Evolutionary conservation across 352 stramenopile genomes (phyloP), one percentile per base, ranked within the genome.

Genomic region (Thraustochytrium sp.): DNA sequence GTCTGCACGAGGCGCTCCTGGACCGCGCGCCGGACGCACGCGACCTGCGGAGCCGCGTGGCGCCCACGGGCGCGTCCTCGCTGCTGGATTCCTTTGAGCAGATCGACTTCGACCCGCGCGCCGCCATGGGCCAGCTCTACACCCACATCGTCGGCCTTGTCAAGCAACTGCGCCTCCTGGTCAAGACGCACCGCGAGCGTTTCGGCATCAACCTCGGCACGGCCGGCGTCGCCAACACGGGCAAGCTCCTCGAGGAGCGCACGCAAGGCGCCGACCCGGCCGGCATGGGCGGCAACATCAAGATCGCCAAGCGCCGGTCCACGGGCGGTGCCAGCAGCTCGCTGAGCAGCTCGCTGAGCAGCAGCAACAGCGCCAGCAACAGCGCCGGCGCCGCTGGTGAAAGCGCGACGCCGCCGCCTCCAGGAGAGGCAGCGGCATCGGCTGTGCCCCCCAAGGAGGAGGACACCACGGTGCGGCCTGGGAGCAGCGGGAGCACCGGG

Each of bases 1-100:
- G 73, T 2, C 54, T 89, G 44, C 80, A 88, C 65, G 78, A 54
- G 8, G 85, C 64, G 29, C 73, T 88, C 3, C 74, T 88, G 21
- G 80, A 88, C 23, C 64, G 76, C 48, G 82, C 72, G 64, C 77
- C 87, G 46, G 89, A 82, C 75, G 86, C 86, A 8, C 89, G 90
- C 38, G 88, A 93, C 90, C 87, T 36, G 88, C 92, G 11, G 8
- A 18, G 56, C 9, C 5, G 13, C 8, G 49, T 84, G 3, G 61
- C 55, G 34, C 36, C 75, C 31, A 84, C 75, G 54, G 2, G 65
- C 37, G 75, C 61, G 13, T 56, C 54, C 13, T 84, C 75, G n/a
- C 29, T 84, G 21, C n/a, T 44, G 75, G 37, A 83, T 37, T 49
- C 75, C 31, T 53, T 80, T 31, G 49, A 88, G 89, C 46, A 42